Conservation (phyloP, 2,329 filamentous ascomycete genomes). For the Monosporascus cannonballus region DNA sequence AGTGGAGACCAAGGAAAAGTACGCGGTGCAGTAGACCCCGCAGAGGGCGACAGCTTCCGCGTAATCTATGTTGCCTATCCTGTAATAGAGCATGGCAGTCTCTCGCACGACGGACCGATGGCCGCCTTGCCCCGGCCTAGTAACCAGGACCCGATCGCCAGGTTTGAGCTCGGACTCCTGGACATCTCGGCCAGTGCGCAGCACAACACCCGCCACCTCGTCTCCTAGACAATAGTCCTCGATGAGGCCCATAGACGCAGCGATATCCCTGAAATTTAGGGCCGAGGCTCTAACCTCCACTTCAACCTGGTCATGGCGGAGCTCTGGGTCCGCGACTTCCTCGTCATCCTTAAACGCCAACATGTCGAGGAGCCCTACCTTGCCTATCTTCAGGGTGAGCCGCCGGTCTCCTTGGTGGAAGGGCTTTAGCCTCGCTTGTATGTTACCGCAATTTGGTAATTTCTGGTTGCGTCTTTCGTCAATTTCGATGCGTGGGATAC, state of each 20-base stretch:
- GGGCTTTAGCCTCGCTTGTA: too few relatives aligned
- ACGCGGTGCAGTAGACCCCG: not conserved
- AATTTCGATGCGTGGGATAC: too few relatives aligned
- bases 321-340: not conserved
- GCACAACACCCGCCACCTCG: not conserved
- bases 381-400: not conserved
- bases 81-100: not conserved
- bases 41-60: too few relatives aligned
- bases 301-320: not conserved
- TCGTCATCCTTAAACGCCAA: not conserved
- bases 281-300: not conserved
- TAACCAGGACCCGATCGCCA: not conserved
- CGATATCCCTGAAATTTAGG: not conserved
- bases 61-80: not conserved
- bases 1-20: not conserved
- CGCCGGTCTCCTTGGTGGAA: too few relatives aligned
- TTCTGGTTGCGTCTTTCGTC: too few relatives aligned
- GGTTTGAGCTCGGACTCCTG: not conserved
- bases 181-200: not conserved
- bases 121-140: not conserved
- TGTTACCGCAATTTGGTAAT: too few relatives aligned
- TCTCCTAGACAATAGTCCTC: not conserved
- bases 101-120: not conserved
- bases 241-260: not conserved
- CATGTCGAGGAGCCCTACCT: not conserved